A percentile compares a stretch with the other conserved stretches of the same genome.
phyloP scores from a whole-genome alignment of 768 basidiomycete species.

The Piloderma croceum region DNA sequence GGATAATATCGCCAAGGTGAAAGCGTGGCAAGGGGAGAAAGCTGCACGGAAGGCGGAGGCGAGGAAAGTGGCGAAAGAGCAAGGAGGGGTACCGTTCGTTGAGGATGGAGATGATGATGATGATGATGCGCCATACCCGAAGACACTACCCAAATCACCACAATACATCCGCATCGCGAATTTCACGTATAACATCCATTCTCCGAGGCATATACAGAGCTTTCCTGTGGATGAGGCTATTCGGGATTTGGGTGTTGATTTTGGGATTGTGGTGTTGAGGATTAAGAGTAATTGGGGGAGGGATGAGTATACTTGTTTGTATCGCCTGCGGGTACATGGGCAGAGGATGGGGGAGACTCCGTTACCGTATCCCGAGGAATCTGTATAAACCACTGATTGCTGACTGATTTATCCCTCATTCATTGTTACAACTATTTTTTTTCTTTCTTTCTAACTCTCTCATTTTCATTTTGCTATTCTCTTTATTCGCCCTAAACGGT shows the following conservation, averaged over 20 bases:
- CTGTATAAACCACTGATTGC: neutral
- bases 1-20: constrained; percentile 62
- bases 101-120: constrained; percentile 29
- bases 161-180: constrained; percentile 61
- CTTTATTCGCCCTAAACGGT: neutral
- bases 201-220: constrained; percentile 63
- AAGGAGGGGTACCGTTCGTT: constrained; percentile 20
- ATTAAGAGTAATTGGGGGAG: constrained; percentile 86
- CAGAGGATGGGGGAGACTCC: constrained; percentile 41
- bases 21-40: constrained; percentile 47
- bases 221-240: constrained; percentile 72
- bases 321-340: constrained; percentile 79
- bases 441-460: neutral
- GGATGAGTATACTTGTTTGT: constrained; percentile 81
- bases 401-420: neutral
- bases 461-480: too few species aligned
- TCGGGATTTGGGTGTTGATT: constrained; percentile 66
- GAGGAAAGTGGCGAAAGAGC: constrained; percentile 27
- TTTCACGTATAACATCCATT: constrained; percentile 57
- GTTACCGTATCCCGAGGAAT: constrained; percentile 25
- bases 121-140: constrained; percentile 39
- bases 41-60: constrained; percentile 29
- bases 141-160: constrained; percentile 39
- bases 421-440: neutral
- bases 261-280: constrained; percentile 76